Evolutionary conservation across 1,284 basidiomycete species (phyloP).

Genomic region (Meira nashicola): DNA sequence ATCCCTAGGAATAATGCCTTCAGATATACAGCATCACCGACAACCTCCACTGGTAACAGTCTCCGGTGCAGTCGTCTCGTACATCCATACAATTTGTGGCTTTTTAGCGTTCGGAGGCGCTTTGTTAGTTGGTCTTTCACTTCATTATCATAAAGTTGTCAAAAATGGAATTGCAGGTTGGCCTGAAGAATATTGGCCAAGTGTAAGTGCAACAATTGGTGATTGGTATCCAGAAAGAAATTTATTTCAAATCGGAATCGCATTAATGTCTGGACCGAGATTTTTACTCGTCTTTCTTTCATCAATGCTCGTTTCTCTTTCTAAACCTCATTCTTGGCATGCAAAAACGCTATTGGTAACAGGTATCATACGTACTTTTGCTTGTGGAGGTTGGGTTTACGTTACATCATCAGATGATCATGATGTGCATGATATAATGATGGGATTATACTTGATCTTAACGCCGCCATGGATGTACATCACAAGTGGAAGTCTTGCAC

Average conservation of each 20-base stretch:
- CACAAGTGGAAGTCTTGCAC: constrained; percentile 33
- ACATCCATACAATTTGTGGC: constrained; percentile 66
- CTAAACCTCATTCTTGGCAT: constrained; percentile 20
- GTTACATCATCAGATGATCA: constrained; percentile 76
- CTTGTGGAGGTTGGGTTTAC: constrained; percentile 88
- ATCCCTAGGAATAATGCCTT: not conserved
- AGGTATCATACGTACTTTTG: constrained; percentile 71
- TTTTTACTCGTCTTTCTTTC: constrained; percentile 71
- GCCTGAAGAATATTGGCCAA: constrained; percentile 87
- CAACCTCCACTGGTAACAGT: constrained; percentile 28
- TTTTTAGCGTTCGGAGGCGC: constrained; percentile 68
- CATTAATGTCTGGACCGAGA: constrained; percentile 66
- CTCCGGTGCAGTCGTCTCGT: constrained; percentile 44
- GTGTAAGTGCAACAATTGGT: constrained; percentile 71
- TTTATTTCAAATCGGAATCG: constrained; percentile 85
- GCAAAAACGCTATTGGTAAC: constrained; percentile 58
- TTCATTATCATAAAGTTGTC: constrained; percentile 81
- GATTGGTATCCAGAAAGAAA: constrained; percentile 55
- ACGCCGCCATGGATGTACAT: constrained; percentile 67
- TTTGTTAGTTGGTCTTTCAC: constrained; percentile 64
- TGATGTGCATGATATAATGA: constrained; percentile 78
- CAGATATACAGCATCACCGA: constrained; percentile 3
- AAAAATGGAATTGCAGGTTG: constrained; percentile 78
- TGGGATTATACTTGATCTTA: constrained; percentile 62
- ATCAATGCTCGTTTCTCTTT: constrained; percentile 53